These are phyloP conservation scores for Boechera stricta DNA, from an alignment of 345 rosid genomes.

Conservation along the genomic window DNA sequence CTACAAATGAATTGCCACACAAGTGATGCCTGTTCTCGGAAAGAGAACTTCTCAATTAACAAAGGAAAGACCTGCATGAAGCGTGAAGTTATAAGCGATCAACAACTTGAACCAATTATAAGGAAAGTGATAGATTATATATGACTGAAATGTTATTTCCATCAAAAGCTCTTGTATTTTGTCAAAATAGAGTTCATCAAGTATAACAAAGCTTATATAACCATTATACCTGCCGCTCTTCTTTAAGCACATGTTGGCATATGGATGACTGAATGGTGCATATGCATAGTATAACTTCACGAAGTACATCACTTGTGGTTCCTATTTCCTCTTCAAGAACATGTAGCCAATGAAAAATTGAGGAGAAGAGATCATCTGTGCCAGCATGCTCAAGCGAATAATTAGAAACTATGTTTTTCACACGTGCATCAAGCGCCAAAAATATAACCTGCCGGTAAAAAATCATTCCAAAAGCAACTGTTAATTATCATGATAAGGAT, in stretches of 20 bases:
- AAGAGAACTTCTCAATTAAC: conserved; percentile 74
- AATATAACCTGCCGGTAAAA: conserved; percentile 72
- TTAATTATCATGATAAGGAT: conserved; percentile 15
- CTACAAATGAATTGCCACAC: conserved; percentile 92
- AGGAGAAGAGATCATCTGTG: conserved; percentile 74
- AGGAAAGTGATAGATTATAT: background rate
- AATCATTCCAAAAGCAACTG: conserved; percentile 17
- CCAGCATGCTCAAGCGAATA: conserved; percentile 93
- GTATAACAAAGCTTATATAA: background rate
- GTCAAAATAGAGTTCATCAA: background rate
- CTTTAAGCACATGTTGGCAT: conserved; percentile 91
- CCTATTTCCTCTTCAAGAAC: conserved; percentile 62
- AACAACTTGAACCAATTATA: no score
- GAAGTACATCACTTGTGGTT: conserved; percentile 49
- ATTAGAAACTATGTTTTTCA: conserved; percentile 87
- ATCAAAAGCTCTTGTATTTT: background rate
- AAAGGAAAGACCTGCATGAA: conserved; percentile 70
- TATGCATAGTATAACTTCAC: conserved; percentile 80
- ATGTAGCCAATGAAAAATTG: conserved; percentile 69
- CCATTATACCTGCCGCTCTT: conserved; percentile 78
- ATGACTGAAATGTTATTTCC: background rate
- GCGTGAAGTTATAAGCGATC: background rate
- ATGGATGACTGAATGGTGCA: conserved; percentile 87
- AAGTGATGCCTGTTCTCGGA: conserved; percentile 77
- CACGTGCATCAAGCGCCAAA: conserved; percentile 85